Evolutionary conservation across 495 filamentous ascomycete species (phyloP).

Genomic region (Hamigera avellanea): DNA sequence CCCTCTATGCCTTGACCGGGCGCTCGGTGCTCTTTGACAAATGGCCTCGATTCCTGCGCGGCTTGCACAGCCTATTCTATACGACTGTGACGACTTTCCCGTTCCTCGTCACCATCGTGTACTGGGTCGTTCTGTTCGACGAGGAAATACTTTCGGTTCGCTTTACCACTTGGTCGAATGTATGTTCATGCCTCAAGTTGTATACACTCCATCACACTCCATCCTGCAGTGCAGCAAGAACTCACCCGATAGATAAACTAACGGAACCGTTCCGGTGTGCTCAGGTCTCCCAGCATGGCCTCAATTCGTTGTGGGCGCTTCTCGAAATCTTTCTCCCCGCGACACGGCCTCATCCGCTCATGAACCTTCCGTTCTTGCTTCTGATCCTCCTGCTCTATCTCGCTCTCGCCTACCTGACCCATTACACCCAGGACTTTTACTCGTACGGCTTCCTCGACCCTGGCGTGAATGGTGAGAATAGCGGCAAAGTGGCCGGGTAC

Average conservation of each 20-base stretch:
- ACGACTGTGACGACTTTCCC: slow-evolving; percentile 56
- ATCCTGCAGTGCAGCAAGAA: too few relatives aligned
- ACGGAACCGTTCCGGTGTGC: slow-evolving; percentile 5
- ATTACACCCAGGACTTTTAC: slow-evolving; percentile 58
- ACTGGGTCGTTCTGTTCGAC: slow-evolving; percentile 28
- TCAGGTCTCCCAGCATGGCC: slow-evolving; percentile 56
- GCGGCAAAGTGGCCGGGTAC: slow-evolving; percentile 33
- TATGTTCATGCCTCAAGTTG: slow-evolving; percentile 14
- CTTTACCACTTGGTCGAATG: slow-evolving; percentile 56
- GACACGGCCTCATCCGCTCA: slow-evolving; percentile 37
- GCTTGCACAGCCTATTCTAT: slow-evolving; percentile 54
- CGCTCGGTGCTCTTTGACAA: slow-evolving; percentile 43
- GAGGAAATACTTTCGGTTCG: slow-evolving; percentile 35
- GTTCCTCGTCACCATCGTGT: slow-evolving; percentile 53
- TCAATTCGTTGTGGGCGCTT: slow-evolving; percentile 61
- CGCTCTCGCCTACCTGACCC: slow-evolving; percentile 60
- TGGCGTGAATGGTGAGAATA: slow-evolving; percentile 28
- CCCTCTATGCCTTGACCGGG: slow-evolving; percentile 47
- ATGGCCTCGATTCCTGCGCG: slow-evolving; percentile 52
- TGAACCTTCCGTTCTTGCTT: slow-evolving; percentile 23
- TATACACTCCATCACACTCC: slow-evolving; percentile 1
- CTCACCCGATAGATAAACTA: background rate
- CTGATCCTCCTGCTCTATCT: slow-evolving; percentile 57
- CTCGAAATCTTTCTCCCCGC: slow-evolving; percentile 61
- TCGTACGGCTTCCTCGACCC: slow-evolving; percentile 65